A percentile compares a stretch with the other conserved stretches of the same genome.
phyloP scores from a whole-genome alignment of 2,329 filamentous ascomycete genomes.

The Fusarium sp. region DNA sequence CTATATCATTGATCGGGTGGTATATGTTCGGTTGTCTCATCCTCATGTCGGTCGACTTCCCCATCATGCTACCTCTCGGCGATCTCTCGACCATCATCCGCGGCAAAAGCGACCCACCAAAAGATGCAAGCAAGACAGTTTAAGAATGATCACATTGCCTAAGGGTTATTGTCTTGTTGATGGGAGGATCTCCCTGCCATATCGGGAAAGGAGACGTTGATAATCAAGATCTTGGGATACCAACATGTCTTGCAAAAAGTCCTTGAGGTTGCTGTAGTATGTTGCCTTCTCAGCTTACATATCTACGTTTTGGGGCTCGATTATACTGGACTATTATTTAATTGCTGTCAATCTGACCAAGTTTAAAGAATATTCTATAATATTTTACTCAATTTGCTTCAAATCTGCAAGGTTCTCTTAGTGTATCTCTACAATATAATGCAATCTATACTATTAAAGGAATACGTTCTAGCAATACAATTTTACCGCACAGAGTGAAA shows the following conservation, averaged over 20 bases:
- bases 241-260: background rate
- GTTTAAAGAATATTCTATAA: accelerated
- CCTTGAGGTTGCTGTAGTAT: background rate
- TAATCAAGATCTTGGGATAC: too few relatives aligned
- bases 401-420: accelerated
- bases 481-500: background rate
- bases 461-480: too few relatives aligned
- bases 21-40: slow-evolving; percentile 59
- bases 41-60: slow-evolving; percentile 60
- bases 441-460: background rate
- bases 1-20: slow-evolving; percentile 52
- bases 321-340: background rate
- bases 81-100: slow-evolving; percentile 56
- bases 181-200: too few relatives aligned
- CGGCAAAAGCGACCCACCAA: slow-evolving; percentile 15
- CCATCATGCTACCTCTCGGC: slow-evolving; percentile 57
- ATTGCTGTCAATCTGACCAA: background rate
- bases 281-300: background rate
- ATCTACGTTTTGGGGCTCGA: background rate
- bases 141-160: background rate
- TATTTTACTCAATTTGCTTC: background rate
- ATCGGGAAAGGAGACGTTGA: background rate
- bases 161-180: too few relatives aligned
- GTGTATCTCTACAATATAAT: background rate
- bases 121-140: slow-evolving; percentile 9